These are phyloP conservation scores for Penicillium sp. DNA, from an alignment of 2,329 filamentous ascomycete species.

Conservation along the genomic window DNA sequence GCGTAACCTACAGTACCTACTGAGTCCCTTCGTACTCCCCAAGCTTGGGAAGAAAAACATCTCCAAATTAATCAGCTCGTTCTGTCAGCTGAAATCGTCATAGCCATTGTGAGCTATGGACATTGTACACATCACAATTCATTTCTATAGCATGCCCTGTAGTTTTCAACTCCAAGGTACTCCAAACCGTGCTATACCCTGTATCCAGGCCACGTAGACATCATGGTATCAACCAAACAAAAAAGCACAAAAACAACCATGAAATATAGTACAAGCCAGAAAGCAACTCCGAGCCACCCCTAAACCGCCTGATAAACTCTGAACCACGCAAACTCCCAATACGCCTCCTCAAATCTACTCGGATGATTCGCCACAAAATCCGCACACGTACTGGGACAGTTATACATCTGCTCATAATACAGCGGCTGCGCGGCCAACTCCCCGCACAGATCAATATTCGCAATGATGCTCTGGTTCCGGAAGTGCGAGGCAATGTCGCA, in stretches of 20 bases:
- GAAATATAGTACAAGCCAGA: neutral
- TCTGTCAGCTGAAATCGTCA: no score
- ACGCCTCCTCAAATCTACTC: conserved; percentile 59
- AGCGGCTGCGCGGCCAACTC: conserved; percentile 47
- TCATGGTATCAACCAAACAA: neutral
- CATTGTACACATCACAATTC: no score
- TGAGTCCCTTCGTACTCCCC: no score
- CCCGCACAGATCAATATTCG: conserved; percentile 67
- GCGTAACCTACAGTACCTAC: no score
- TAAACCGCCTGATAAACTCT: conserved; percentile 54
- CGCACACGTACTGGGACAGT: conserved; percentile 57
- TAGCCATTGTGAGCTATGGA: no score
- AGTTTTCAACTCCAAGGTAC: no score
- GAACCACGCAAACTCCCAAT: conserved; percentile 66
- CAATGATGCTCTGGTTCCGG: conserved; percentile 65
- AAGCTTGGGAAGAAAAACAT: no score
- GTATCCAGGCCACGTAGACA: neutral
- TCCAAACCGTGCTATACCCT: no score
- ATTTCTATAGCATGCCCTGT: no score
- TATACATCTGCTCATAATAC: conserved; percentile 37
- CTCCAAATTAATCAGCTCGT: no score
- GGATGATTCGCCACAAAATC: conserved; percentile 62
- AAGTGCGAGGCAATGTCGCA: conserved; percentile 64
- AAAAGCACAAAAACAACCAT: neutral
- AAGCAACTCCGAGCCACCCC: neutral